Base-by-base conservation (phyloP, 75 land plant genomes). In the Gnetum montanum region DNA sequence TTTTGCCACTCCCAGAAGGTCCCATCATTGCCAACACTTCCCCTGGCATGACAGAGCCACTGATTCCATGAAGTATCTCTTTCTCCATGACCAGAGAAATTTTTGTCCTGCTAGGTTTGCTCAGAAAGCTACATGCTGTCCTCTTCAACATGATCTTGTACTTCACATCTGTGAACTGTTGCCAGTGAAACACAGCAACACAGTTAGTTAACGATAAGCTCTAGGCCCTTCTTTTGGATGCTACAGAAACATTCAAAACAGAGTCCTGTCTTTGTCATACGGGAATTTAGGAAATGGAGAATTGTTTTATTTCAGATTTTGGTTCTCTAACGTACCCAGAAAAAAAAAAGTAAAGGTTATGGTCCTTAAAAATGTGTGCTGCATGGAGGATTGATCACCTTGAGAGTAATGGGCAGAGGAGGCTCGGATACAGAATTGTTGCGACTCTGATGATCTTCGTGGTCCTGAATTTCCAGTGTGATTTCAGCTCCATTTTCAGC, bases 1-100 rank as follows among this genome's bases (percentile, higher is more conserved):
- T 88, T 63, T 85, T 88, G 16, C 94, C 94, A 57, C 90, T 76
- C 8, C 94, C 90, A 23, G 90, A 88, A 27, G 94, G 94, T n/a
- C 90, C 89, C 89, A 85, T 88, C 59, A 88, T 63, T 8, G 93
- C 93, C 43, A 88, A 67, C 38, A 78, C 74, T 55, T 88, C 88
- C 13, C 93, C 90, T 10, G 85, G 90, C 30, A 52, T 58, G 24
- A 74, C 93, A 10, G 67, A 68, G n/a, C 89, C 89, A 23, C 79
- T 63, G 8, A 78, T 67, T 20, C 85, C 89, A 28, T 84, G 68
- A 7, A 88, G 65, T 29, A 85, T 88, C n/a, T 81, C 71, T 41
- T 85, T 88, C 59, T 71, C 80, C 20, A 41, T 31, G 20, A 33
- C 20, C 18, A 53, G 31, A 3, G 55, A 31, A 2, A 19, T 6